A percentile compares a stretch with the other conserved stretches of the same genome.
Evolutionary conservation across 805 yeast species (phyloP).

Genomic region (Nakazawaea anatomiae): DNA sequence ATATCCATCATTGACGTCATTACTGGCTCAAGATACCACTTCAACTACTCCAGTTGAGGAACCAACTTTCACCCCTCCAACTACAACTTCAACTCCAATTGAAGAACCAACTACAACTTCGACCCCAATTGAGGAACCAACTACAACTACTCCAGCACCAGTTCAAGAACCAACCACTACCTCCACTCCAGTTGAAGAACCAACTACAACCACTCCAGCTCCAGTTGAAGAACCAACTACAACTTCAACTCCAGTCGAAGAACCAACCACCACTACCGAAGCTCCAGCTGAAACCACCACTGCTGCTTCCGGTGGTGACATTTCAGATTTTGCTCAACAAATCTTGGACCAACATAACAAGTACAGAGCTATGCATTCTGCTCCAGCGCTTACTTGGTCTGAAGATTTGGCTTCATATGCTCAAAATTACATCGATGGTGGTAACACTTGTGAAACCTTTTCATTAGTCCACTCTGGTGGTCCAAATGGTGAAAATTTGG

Average conservation of each 20-base stretch:
- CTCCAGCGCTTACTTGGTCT: constrained; percentile 51
- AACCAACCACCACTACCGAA: constrained; percentile 11
- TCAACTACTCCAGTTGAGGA: neutral
- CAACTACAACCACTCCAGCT: constrained; percentile 10
- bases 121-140: constrained; percentile 10
- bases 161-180: constrained; percentile 15
- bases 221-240: constrained; percentile 12
- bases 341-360: constrained; percentile 59
- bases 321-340: constrained; percentile 27
- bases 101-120: constrained; percentile 10
- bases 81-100: constrained; percentile 4
- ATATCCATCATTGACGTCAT: too few relatives aligned
- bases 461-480: constrained; percentile 56
- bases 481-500: constrained; percentile 74
- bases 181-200: constrained; percentile 14
- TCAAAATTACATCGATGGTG: constrained; percentile 44
- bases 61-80: constrained; percentile 7
- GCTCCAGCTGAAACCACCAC: constrained; percentile 15
- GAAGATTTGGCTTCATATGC: constrained; percentile 48
- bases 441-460: constrained; percentile 45
- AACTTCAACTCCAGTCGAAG: constrained; percentile 13
- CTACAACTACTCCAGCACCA: constrained; percentile 15
- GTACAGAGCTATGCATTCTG: constrained; percentile 49
- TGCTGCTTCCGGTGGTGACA: constrained; percentile 19
- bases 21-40: too few relatives aligned